Conservation (phyloP, 805 yeast genomes). For the Wickerhamiella bombiphila region DNA sequence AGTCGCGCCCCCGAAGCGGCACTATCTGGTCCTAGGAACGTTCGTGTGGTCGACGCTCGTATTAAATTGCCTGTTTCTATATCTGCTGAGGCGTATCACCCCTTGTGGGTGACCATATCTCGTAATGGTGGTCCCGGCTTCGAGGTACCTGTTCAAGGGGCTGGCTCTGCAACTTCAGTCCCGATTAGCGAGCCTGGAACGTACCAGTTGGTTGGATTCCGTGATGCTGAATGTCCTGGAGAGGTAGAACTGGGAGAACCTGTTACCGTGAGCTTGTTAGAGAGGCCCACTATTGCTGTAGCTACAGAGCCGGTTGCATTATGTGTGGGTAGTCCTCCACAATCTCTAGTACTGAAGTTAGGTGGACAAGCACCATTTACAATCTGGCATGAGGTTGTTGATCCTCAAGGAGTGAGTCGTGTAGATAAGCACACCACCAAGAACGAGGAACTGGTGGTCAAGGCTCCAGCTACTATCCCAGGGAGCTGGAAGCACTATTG, state of each 20-base stretch:
- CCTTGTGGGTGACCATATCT: constrained; percentile 28
- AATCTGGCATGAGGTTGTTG: constrained; percentile 12
- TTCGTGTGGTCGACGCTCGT: constrained; percentile 28
- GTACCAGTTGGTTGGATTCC: constrained; percentile 32
- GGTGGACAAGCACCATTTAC: constrained; percentile 19
- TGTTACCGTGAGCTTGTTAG: constrained; percentile 31
- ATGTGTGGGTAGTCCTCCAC: constrained; percentile 11
- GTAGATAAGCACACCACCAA: background rate
- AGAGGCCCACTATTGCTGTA: constrained; percentile 31
- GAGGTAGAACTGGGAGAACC: constrained; percentile 21
- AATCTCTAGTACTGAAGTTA: constrained; percentile 1
- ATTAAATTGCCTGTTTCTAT: constrained; percentile 39
- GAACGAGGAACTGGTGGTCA: background rate
- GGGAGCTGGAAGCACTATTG: constrained; percentile 1
- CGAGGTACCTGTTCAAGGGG: background rate
- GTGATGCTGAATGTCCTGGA: constrained; percentile 41
- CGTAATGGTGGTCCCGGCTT: constrained; percentile 4
- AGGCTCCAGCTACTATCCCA: background rate
- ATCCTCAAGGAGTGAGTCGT: constrained; percentile 11
- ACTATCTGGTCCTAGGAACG: constrained; percentile 29
- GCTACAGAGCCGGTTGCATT: constrained; percentile 16
- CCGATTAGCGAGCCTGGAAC: constrained; percentile 32
- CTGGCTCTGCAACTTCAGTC: too few species aligned
- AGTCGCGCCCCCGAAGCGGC: constrained; percentile 49
- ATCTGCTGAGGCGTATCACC: constrained; percentile 35